Conservation (phyloP, 371 early-diverging fungal genomes). For the Apophysomyces variabilis region DNA sequence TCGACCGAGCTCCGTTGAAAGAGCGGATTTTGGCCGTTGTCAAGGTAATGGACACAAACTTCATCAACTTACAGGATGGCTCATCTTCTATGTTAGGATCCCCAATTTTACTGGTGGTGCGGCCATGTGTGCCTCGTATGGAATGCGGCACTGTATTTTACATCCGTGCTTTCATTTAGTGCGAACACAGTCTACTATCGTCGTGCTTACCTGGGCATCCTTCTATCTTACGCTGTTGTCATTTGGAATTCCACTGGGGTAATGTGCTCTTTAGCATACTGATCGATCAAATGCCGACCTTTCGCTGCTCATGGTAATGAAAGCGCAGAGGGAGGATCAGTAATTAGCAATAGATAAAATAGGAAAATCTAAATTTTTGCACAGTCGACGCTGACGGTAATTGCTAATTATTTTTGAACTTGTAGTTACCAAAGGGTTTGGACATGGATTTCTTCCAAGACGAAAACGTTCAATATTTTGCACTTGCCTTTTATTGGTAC, state of each 20-base stretch:
- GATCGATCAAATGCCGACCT: not conserved
- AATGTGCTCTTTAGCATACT: slow-evolving; percentile 23
- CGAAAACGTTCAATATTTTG: slow-evolving; percentile 88
- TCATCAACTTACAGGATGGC: no score
- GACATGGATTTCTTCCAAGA: slow-evolving; percentile 63
- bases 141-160: slow-evolving; percentile 40
- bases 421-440: slow-evolving; percentile 48
- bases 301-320: slow-evolving; percentile 17
- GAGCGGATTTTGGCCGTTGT: slow-evolving; percentile 3
- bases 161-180: slow-evolving; percentile 44
- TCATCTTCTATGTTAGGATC: slow-evolving; percentile 36
- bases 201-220: slow-evolving; percentile 72
- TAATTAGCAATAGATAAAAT: not conserved
- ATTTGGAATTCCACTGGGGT: slow-evolving; percentile 84
- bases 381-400: no score
- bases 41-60: not conserved
- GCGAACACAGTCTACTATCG: slow-evolving; percentile 50
- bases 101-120: slow-evolving; percentile 64
- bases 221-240: slow-evolving; percentile 82
- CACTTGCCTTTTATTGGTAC: slow-evolving; percentile 83
- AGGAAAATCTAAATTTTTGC: no score
- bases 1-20: not conserved
- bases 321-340: not conserved
- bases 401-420: not conserved
- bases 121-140: slow-evolving; percentile 46